Percentiles rank a stretch among this genome's conserved stretches.
phyloP scores from a whole-genome alignment of 2,329 filamentous ascomycete species.

The Dendrostoma leiphaemia region DNA sequence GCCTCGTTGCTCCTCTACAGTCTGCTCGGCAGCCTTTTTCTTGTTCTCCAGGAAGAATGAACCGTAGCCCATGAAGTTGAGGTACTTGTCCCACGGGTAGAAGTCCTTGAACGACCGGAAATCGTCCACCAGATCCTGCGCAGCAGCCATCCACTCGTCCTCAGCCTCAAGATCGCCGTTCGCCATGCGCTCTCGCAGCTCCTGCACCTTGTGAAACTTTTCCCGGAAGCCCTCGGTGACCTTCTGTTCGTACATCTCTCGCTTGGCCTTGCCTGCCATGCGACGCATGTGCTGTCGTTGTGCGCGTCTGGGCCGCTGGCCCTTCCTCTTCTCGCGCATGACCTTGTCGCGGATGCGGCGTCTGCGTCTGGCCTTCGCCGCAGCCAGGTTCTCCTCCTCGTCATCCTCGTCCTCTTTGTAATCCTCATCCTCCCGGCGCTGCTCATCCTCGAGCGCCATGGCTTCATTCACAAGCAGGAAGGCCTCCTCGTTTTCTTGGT shows the following conservation, averaged over 20 bases:
- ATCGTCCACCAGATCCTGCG: slow-evolving; percentile 59
- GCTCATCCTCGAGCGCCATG: slow-evolving; percentile 58
- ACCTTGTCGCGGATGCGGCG: slow-evolving; percentile 27
- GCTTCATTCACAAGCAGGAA: slow-evolving; percentile 75
- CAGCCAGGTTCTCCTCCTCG: slow-evolving; percentile 30
- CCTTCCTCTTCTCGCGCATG: slow-evolving; percentile 18
- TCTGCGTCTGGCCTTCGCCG: slow-evolving; percentile 24
- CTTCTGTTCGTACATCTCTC: slow-evolving; percentile 26
- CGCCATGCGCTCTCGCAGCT: slow-evolving; percentile 40
- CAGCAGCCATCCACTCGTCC: slow-evolving; percentile 55
- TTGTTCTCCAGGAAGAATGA: slow-evolving; percentile 34
- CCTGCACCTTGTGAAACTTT: slow-evolving; percentile 43
- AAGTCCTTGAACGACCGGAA: slow-evolving; percentile 63
- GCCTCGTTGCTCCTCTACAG: slow-evolving; percentile 19
- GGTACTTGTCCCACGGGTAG: slow-evolving; percentile 65
- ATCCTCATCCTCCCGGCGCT: slow-evolving; percentile 28
- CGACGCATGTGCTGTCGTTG: slow-evolving; percentile 17
- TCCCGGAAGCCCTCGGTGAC: slow-evolving; percentile 26
- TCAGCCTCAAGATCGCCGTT: slow-evolving; percentile 43
- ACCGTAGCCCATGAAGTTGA: slow-evolving; percentile 51
- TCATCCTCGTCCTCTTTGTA: slow-evolving; percentile 24
- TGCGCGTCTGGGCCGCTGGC: slow-evolving; percentile 12
- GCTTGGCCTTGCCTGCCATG: slow-evolving; percentile 25
- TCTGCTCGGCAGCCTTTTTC: slow-evolving; percentile 19
- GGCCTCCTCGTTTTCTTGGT: slow-evolving; percentile 71